Percentiles rank a stretch among this genome's conserved stretches.
Conservation (phyloP, 768 basidiomycete genomes). For the Rhizopogon vinicolor region DNA sequence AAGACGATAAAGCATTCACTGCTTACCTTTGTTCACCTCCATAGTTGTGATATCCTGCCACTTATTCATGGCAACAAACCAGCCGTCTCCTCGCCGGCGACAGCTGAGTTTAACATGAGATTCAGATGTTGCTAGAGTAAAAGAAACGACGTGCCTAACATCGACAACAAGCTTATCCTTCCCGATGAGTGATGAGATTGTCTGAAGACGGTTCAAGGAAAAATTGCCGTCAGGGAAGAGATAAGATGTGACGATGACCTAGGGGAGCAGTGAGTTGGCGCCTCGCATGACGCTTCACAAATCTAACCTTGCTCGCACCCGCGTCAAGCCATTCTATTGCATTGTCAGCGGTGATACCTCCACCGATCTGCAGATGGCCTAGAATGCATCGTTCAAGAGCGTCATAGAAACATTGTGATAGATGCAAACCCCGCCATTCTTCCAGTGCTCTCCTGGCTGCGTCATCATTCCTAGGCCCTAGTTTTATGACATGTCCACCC, state of each 20-base stretch:
- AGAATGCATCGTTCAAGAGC: constrained; percentile 6
- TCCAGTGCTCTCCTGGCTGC: constrained; percentile 82
- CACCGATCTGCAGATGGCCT: constrained; percentile 89
- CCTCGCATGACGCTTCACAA: background rate
- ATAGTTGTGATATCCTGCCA: constrained; percentile 97
- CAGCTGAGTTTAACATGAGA: constrained; percentile 50
- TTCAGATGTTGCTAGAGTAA: no score
- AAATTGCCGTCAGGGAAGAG: constrained; percentile 86
- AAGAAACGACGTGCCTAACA: constrained; percentile 60
- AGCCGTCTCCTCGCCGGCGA: constrained; percentile 65
- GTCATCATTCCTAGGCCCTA: constrained; percentile 84
- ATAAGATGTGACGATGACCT: constrained; percentile 98
- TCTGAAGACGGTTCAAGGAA: constrained; percentile 63
- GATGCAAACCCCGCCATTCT: constrained; percentile 72
- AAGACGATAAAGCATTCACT: background rate
- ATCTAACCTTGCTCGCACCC: constrained; percentile 82
- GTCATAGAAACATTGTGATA: constrained; percentile 6
- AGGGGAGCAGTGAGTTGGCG: constrained; percentile 6
- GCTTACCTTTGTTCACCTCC: constrained; percentile 77
- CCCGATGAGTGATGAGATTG: constrained; percentile 60
- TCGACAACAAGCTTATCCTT: constrained; percentile 92
- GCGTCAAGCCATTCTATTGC: constrained; percentile 79
- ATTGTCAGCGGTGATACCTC: constrained; percentile 82
- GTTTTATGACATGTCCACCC: constrained; percentile 96
- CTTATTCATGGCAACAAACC: constrained; percentile 98